Base-by-base conservation (phyloP, 2,329 filamentous ascomycete species). In the Epichloe festucae region DNA sequence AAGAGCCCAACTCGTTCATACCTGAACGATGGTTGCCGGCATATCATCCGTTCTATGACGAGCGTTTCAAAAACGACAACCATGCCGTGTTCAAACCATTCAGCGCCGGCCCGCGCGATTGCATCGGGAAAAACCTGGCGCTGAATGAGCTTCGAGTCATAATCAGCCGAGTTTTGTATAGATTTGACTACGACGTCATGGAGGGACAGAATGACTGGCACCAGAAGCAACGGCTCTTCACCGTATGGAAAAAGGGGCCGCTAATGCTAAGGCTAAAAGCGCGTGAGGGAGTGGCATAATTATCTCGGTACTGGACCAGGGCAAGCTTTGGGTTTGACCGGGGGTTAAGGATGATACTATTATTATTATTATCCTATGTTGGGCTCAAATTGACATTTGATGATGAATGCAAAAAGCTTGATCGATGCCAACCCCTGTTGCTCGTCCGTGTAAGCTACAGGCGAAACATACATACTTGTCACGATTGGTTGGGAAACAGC, bases 71-170 rank as follows among this genome's bases (percentile, higher is more conserved):
- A 0, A 50, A 51, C n/a, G 75, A 79, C 54, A 67, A 62, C 10
- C 59, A 58, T 3, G 60, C 62, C 1, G 60, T 60, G 1, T 60
- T 67, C 46, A 67, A 71, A 53, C 65, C 70, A 0, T 72, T 74
- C 49, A 62, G 62, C 40, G 46, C 62, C 8, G 70, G 72, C 0
- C 62, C 70, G 2, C 55, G 70, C 5, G 69, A 70, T 15, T 73
- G 71, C 49, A 59, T 73, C 34, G 70, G 70, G 1, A 63, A 65
- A 49, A 72, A 70, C 35, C 54, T 63, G 4, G 74, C 74, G 1
- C 71, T 72, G 45, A 66, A 66, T 3, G 73, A 77, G 57, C 71
- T 77, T 68, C 68, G 73, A 1, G 54, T 76, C 3, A 69, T 75
- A 10, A 53, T 75, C 1, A 65, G 70, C 1, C 66, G 68, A 8